Evolutionary conservation across 2,329 filamentous ascomycete species (phyloP).

Genomic region (Cercospora beticola): DNA sequence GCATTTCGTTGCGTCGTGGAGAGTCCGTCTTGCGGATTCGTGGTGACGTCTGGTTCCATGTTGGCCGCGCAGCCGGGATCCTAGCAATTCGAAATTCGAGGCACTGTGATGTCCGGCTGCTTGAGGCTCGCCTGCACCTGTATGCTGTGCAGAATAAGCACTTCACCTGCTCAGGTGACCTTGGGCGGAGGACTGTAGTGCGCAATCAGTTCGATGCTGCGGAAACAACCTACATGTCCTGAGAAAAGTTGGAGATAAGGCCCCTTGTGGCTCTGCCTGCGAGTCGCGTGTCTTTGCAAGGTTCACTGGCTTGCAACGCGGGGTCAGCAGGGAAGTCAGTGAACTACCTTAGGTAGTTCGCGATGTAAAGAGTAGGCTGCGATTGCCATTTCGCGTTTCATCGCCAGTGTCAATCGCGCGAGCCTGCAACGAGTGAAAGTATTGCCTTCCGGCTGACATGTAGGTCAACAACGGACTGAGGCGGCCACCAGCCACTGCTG

Average conservation of each 20-base stretch:
- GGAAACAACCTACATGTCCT: not conserved
- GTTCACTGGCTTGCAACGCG: not conserved
- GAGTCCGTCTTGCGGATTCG: not conserved
- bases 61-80: not conserved
- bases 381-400: not conserved
- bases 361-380: not conserved
- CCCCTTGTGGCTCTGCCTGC: not conserved
- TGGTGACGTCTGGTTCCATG: not conserved
- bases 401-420: not conserved
- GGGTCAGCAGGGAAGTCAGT: not conserved
- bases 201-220: not conserved
- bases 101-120: not conserved
- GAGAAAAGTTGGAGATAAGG: not conserved
- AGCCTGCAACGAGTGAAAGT: not conserved
- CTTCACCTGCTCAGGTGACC: not conserved
- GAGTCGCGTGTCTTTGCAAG: not conserved
- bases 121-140: not conserved
- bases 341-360: not conserved
- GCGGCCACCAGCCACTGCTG: too few species aligned
- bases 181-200: not conserved
- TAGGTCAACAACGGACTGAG: too few species aligned
- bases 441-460: too few species aligned
- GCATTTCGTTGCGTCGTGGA: not conserved
- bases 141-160: not conserved
- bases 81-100: not conserved